Evolutionary conservation across 768 basidiomycete species (phyloP).

Genomic region (Lentinus tigrinus): DNA sequence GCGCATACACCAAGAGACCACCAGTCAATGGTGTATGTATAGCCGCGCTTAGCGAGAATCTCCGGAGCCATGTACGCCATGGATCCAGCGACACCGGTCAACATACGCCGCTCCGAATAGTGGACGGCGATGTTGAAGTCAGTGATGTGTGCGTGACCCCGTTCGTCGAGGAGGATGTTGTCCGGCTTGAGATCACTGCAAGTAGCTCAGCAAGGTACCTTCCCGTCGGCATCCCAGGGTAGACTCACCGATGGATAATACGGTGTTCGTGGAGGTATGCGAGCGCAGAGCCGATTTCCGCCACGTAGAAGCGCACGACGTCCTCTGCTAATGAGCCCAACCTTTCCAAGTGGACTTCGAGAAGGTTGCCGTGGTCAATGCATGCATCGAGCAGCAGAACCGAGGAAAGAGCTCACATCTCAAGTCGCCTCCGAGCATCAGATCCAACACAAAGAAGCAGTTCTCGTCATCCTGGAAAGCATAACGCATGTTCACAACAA

Average conservation of each 20-base stretch:
- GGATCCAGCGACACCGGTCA: slow-evolving; percentile 92
- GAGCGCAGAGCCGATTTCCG: slow-evolving; percentile 85
- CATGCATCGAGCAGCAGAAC: neutral
- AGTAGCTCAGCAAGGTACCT: slow-evolving; percentile 13
- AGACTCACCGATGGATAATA: slow-evolving; percentile 90
- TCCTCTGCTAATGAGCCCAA: slow-evolving; percentile 74
- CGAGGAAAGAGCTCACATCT: slow-evolving; percentile 60
- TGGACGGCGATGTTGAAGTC: slow-evolving; percentile 99
- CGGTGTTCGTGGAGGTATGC: slow-evolving; percentile 88
- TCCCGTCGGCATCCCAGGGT: slow-evolving; percentile 19
- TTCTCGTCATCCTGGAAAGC: slow-evolving; percentile 99
- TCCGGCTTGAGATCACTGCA: slow-evolving; percentile 93
- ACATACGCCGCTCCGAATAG: slow-evolving; percentile 79
- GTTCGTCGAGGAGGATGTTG: slow-evolving; percentile 94
- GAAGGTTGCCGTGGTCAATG: slow-evolving; percentile 8
- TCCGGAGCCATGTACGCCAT: slow-evolving; percentile 99
- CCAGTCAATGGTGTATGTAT: slow-evolving; percentile 94
- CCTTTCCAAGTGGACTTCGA: slow-evolving; percentile 83
- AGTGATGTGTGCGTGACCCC: slow-evolving; percentile 93
- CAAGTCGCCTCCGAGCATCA: slow-evolving; percentile 95
- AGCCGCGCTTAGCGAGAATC: slow-evolving; percentile 91
- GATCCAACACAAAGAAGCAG: slow-evolving; percentile 96
- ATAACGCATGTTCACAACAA: slow-evolving; percentile 91
- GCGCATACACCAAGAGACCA: slow-evolving; percentile 95
- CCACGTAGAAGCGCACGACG: slow-evolving; percentile 83